Percentiles rank a stretch among this genome's conserved stretches.
Conservation (phyloP, 257 asterid species). For the Solanum medicagineum region DNA sequence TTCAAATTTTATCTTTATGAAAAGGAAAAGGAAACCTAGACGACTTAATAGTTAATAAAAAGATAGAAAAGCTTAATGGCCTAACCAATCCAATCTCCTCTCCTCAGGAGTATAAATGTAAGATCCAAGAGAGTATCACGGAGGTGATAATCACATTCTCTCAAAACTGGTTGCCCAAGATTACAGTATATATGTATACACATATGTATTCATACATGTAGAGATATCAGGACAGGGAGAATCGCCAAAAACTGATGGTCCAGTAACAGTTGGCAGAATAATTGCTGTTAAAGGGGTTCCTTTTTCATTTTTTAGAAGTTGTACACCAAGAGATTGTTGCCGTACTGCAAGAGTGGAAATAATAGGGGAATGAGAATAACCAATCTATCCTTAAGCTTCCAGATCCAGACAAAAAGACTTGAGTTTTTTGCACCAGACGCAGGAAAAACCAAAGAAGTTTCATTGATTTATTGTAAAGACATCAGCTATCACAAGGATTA, state of each 20-base stretch:
- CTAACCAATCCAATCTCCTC: neutral
- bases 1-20: neutral
- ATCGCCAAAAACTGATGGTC: neutral
- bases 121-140: neutral
- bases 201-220: neutral
- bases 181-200: neutral
- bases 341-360: neutral
- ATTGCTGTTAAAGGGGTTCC: neutral
- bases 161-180: neutral
- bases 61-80: neutral
- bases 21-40: neutral
- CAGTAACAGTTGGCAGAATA: neutral
- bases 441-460: neutral
- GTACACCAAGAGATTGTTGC: neutral
- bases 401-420: neutral
- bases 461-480: neutral
- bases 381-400: neutral
- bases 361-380: neutral
- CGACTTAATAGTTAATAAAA: neutral
- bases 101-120: neutral
- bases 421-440: neutral
- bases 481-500: neutral
- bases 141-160: neutral
- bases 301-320: neutral
- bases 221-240: neutral